Evolutionary conservation across 2,329 filamentous ascomycete species (phyloP).

Genomic region (Leptographium flavum): DNA sequence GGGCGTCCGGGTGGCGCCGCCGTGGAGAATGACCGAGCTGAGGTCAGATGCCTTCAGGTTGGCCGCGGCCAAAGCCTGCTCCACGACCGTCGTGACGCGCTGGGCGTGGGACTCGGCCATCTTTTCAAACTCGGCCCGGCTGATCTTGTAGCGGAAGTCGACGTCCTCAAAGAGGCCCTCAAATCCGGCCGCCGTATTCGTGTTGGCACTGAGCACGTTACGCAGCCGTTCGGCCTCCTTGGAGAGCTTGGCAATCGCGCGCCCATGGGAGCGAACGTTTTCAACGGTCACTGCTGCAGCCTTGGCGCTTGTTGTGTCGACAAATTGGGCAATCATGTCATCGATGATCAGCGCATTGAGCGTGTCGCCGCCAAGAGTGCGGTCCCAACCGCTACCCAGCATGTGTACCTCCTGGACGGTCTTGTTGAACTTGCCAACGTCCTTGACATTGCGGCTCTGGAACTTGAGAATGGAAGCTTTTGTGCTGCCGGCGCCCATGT

Average conservation of each 20-base stretch:
- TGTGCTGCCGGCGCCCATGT: constrained; percentile 93
- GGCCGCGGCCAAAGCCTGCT: constrained; percentile 59
- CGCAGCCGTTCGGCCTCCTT: constrained; percentile 82
- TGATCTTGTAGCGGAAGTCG: constrained; percentile 85
- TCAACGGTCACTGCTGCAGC: constrained; percentile 47
- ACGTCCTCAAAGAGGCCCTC: constrained; percentile 85
- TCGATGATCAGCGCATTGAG: constrained; percentile 81
- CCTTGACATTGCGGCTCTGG: constrained; percentile 79
- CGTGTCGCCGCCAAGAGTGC: constrained; percentile 74
- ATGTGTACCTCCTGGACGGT: constrained; percentile 92
- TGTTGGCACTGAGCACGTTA: constrained; percentile 87
- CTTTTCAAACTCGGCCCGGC: constrained; percentile 66
- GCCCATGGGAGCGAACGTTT: constrained; percentile 59
- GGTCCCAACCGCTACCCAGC: constrained; percentile 76
- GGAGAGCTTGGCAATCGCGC: constrained; percentile 76
- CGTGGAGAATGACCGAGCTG: constrained; percentile 84
- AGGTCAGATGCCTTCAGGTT: constrained; percentile 61
- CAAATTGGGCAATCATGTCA: constrained; percentile 72
- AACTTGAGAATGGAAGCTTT: constrained; percentile 84
- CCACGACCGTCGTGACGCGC: constrained; percentile 55
- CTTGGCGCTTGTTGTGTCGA: constrained; percentile 54
- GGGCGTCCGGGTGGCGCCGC: constrained; percentile 77
- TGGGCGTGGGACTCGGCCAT: constrained; percentile 54
- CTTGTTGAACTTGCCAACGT: constrained; percentile 87
- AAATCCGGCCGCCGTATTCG: constrained; percentile 64